These are phyloP conservation scores for Colletotrichum ledebouriae DNA, from an alignment of 2,329 filamentous ascomycete genomes.

Conservation along the genomic window DNA sequence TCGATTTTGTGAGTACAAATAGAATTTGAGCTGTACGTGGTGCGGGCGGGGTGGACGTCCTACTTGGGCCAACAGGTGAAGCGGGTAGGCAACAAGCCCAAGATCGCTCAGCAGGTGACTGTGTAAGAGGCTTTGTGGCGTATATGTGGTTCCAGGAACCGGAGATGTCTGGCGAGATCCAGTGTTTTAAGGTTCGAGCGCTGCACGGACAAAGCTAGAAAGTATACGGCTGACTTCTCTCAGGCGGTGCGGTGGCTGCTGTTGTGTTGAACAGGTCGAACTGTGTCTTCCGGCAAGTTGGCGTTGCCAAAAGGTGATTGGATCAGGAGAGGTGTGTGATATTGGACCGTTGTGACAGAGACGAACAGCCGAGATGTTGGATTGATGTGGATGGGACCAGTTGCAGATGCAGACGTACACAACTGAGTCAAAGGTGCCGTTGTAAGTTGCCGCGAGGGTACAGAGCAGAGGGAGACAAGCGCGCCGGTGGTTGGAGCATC, in stretches of 20 bases:
- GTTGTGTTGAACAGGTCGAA: too few relatives aligned
- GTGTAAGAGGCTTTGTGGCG: slow-evolving; percentile 26
- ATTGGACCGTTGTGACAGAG: background rate
- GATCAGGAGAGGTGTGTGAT: background rate
- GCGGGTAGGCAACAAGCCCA: background rate
- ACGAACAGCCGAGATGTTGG: too few relatives aligned
- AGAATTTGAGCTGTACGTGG: slow-evolving; percentile 5
- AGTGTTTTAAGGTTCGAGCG: slow-evolving; percentile 39
- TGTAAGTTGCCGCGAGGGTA: too few relatives aligned
- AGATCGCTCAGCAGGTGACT: slow-evolving; percentile 10
- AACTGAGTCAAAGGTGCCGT: too few relatives aligned
- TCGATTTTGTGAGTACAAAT: background rate
- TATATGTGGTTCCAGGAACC: slow-evolving; percentile 33
- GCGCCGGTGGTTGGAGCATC: too few relatives aligned
- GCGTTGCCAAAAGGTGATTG: background rate
- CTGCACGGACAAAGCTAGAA: slow-evolving; percentile 21
- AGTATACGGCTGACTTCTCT: slow-evolving; percentile 4
- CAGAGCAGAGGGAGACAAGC: too few relatives aligned
- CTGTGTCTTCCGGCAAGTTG: too few relatives aligned
- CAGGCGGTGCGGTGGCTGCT: background rate
- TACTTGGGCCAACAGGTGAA: slow-evolving; percentile 8
- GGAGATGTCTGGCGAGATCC: slow-evolving; percentile 15
- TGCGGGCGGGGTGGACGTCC: background rate
- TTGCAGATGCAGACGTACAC: too few relatives aligned
- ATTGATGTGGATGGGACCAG: too few relatives aligned